Percentiles rank a stretch among this genome's conserved stretches.
phyloP scores from a whole-genome alignment of 768 basidiomycete species.

The Daedaleopsis nitida region DNA sequence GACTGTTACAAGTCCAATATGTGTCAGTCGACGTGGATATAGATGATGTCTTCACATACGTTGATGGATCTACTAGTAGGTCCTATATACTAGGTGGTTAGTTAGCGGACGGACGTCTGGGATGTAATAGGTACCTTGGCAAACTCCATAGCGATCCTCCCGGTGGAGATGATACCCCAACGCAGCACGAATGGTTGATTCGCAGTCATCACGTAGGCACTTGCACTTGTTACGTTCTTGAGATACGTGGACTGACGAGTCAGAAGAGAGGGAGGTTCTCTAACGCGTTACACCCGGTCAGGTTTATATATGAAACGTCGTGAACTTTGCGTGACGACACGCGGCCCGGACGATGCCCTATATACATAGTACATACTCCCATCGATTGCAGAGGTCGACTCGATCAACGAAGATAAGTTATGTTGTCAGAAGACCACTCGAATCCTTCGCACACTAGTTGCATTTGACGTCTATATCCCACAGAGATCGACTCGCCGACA shows the following conservation, averaged over 20 bases:
- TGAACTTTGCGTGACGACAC: neutral
- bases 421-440: neutral
- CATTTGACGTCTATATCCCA: too few relatives aligned
- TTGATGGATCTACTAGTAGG: slow-evolving; percentile 71
- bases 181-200: slow-evolving; percentile 49
- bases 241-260: too few relatives aligned
- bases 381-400: too few relatives aligned
- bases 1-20: slow-evolving; percentile 40
- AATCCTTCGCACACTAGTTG: too few relatives aligned
- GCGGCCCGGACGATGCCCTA: neutral
- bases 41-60: slow-evolving; percentile 39
- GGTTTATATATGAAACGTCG: too few relatives aligned
- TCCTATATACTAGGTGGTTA: slow-evolving; percentile 54
- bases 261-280: neutral
- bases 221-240: neutral
- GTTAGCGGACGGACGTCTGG: too few relatives aligned
- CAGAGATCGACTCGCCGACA: too few relatives aligned
- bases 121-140: slow-evolving; percentile 65
- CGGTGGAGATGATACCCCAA: slow-evolving; percentile 91
- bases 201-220: slow-evolving; percentile 16
- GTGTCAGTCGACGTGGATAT: neutral
- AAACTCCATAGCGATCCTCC: slow-evolving; percentile 68
- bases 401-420: too few relatives aligned
- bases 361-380: neutral
- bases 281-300: neutral